Evolutionary conservation across 148 eudicot species (phyloP).

Genomic region (Pouteria glomerata): DNA sequence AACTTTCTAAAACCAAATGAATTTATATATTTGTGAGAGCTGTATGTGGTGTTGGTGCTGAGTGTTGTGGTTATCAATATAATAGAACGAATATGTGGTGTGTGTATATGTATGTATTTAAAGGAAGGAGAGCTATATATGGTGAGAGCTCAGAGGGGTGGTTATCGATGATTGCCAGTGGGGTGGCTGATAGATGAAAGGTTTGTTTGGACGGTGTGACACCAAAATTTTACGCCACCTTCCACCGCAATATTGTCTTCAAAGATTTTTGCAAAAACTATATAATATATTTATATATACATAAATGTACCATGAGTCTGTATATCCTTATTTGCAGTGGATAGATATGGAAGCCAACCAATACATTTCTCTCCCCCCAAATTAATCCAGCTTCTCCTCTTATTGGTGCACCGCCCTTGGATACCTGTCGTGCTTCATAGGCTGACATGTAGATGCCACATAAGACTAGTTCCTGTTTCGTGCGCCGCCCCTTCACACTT

Average conservation of each 20-base stretch:
- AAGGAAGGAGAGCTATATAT: background rate
- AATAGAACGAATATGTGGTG: background rate
- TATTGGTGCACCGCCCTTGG: conserved; percentile 68
- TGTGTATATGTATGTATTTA: background rate
- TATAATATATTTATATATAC: background rate
- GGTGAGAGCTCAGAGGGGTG: background rate
- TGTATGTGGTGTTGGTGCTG: background rate
- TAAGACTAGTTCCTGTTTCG: no score
- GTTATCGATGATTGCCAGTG: conserved; percentile 60
- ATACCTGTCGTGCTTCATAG: conserved; percentile 21
- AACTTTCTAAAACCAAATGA: background rate
- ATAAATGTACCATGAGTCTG: no score
- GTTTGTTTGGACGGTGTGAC: conserved; percentile 70
- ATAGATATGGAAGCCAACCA: no score
- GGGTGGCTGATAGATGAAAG: conserved; percentile 56
- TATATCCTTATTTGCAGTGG: no score
- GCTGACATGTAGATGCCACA: no score
- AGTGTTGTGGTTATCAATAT: background rate
- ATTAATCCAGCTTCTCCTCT: conserved; percentile 20
- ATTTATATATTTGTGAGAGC: background rate
- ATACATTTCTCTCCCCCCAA: conserved; percentile 4
- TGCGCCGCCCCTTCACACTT: no score
- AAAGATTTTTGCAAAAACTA: conserved; percentile 15
- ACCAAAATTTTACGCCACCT: conserved; percentile 64
- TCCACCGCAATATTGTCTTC: conserved; percentile 26